phyloP scores from a whole-genome alignment of 768 basidiomycete species.

The Rhodosporidiobolus sp. region DNA sequence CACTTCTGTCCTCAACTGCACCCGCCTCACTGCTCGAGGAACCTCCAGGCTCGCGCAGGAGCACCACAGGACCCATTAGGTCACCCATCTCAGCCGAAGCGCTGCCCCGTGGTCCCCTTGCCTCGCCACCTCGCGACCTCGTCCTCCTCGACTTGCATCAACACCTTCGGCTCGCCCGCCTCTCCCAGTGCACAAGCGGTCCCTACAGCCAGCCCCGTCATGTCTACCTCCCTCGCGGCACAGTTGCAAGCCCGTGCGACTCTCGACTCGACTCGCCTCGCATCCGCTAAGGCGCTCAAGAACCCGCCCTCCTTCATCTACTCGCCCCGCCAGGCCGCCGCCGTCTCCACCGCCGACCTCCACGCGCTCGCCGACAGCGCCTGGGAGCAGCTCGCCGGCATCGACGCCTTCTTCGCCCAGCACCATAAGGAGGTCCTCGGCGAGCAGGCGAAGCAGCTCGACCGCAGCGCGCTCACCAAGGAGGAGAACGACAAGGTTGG shows the following conservation, averaged over 20 bases:
- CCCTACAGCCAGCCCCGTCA: too few species aligned
- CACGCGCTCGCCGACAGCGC: slow-evolving; percentile 79
- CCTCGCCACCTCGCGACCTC: too few species aligned
- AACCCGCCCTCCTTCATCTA: slow-evolving; percentile 43
- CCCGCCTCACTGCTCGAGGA: too few species aligned
- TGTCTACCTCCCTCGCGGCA: slow-evolving; percentile 66
- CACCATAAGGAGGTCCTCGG: slow-evolving; percentile 74
- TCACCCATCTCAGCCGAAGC: too few species aligned
- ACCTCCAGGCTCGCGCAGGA: too few species aligned
- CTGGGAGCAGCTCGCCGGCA: slow-evolving; percentile 78
- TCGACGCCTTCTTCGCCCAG: slow-evolving; percentile 76
- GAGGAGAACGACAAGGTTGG: slow-evolving; percentile 68
- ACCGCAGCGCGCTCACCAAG: slow-evolving; percentile 69
- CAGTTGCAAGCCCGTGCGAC: slow-evolving; percentile 78
- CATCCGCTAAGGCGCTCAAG: slow-evolving; percentile 57
- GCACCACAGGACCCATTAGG: too few species aligned
- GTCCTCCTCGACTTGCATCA: too few species aligned
- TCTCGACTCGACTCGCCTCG: slow-evolving; percentile 68
- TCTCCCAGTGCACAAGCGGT: too few species aligned
- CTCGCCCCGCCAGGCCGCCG: slow-evolving; percentile 55
- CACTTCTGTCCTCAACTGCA: too few species aligned
- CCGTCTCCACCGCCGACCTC: slow-evolving; percentile 71
- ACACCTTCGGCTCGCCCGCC: too few species aligned
- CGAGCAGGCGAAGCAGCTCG: slow-evolving; percentile 66
- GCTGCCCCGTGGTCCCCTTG: too few species aligned